phyloP scores from a whole-genome alignment of 208 protist species.

The Borovskyia barvae region DNA sequence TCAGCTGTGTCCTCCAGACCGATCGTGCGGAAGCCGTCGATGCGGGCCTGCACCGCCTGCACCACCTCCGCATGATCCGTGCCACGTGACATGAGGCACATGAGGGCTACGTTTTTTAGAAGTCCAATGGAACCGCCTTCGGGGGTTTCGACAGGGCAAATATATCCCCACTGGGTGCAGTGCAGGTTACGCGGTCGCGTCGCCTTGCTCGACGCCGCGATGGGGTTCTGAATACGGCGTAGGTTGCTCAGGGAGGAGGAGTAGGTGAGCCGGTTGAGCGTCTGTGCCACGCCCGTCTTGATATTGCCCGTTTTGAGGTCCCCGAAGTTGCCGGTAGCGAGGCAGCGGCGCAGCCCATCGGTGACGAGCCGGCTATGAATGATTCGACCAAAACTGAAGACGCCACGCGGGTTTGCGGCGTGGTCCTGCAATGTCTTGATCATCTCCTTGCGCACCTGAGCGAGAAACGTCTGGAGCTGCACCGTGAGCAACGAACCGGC shows the following conservation, averaged over 20 bases:
- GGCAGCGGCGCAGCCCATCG: conserved; percentile 95
- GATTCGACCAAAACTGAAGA: conserved; percentile 80
- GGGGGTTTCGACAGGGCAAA: conserved; percentile 99
- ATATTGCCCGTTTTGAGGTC: conserved; percentile 97
- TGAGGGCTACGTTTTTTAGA: conserved; percentile 99
- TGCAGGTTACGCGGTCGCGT: conserved; percentile 96
- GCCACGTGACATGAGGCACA: conserved; percentile 98
- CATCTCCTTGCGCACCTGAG: conserved; percentile 98
- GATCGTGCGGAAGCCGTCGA: conserved; percentile 73
- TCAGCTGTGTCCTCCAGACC: conserved; percentile 75
- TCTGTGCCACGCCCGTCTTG: conserved; percentile 95
- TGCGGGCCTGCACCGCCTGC: conserved; percentile 63
- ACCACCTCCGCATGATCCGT: conserved; percentile 89
- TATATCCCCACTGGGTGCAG: conserved; percentile 99
- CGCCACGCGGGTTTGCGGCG: conserved; percentile 43
- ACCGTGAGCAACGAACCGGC: conserved; percentile 97
- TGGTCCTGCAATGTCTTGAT: conserved; percentile 90
- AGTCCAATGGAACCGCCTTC: conserved; percentile 98
- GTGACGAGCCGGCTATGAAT: conserved; percentile 95
- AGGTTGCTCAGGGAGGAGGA: conserved; percentile 98
- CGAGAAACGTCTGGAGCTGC: conserved; percentile 93
- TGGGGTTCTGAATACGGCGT: conserved; percentile 98
- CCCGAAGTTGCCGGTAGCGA: conserved; percentile 99
- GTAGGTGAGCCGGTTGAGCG: conserved; percentile 98
- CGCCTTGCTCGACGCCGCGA: conserved; percentile 98